Evolutionary conservation across 345 rosid genomes (phyloP).

Genomic region (Eucalyptus regnans): DNA sequence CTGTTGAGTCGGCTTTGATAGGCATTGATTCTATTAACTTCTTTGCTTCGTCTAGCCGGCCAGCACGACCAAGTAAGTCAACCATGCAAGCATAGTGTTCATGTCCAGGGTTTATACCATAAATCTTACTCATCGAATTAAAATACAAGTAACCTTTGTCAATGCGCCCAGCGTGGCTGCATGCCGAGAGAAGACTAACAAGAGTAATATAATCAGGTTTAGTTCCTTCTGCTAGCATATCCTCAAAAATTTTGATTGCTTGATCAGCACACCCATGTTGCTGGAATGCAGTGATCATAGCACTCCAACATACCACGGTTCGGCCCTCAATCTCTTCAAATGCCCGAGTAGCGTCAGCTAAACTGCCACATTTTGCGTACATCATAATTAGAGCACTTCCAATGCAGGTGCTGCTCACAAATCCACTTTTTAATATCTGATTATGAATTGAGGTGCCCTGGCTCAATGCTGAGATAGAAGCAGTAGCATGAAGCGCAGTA

Average conservation of each 20-base stretch:
- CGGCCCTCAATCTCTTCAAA: slow-evolving; percentile 19
- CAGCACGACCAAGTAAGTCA: slow-evolving; percentile 35
- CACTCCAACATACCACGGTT: slow-evolving; percentile 28
- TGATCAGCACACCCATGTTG: slow-evolving; percentile 28
- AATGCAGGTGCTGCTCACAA: slow-evolving; percentile 3
- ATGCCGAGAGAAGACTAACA: slow-evolving; percentile 27
- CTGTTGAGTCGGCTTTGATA: slow-evolving; percentile 11
- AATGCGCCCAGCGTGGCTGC: slow-evolving; percentile 21
- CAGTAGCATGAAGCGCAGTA: slow-evolving; percentile 24
- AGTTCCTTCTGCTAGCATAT: slow-evolving; percentile 19
- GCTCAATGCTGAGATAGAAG: slow-evolving; percentile 13
- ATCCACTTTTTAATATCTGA: slow-evolving; percentile 25
- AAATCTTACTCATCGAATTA: slow-evolving; percentile 16
- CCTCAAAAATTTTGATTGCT: slow-evolving; percentile 15
- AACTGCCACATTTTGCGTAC: slow-evolving; percentile 33
- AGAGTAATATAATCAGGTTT: slow-evolving; percentile 22
- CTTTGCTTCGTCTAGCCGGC: slow-evolving; percentile 22
- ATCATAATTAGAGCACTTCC: slow-evolving; percentile 26
- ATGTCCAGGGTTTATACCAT: slow-evolving; percentile 20
- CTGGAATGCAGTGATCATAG: slow-evolving; percentile 28
- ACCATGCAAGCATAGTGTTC: slow-evolving; percentile 40
- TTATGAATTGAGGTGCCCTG: slow-evolving; percentile 20
- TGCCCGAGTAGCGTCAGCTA: slow-evolving; percentile 5
- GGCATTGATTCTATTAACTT: slow-evolving; percentile 19
- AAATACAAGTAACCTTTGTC: slow-evolving; percentile 26